phyloP scores from a whole-genome alignment of 2,329 filamentous ascomycete species.

The Trichothecium roseum region DNA sequence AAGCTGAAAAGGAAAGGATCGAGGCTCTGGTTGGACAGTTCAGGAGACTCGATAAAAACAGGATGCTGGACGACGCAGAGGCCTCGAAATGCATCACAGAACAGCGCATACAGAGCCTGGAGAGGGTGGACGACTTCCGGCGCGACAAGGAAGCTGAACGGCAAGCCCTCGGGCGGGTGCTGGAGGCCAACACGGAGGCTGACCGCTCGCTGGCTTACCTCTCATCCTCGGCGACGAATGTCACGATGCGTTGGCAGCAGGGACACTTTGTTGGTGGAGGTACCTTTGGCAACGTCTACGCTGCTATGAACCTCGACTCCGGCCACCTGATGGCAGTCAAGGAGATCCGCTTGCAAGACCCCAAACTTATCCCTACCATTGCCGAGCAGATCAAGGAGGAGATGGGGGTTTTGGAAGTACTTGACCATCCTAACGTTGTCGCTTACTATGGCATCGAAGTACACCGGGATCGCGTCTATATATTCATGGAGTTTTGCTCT shows the following conservation, averaged over 20 bases:
- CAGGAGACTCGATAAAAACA: constrained; percentile 67
- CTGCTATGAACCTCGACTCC: constrained; percentile 92
- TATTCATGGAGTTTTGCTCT: constrained; percentile 99
- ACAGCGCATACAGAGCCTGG: constrained; percentile 63
- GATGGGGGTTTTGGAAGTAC: constrained; percentile 89
- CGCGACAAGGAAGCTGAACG: constrained; percentile 75
- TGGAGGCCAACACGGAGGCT: constrained; percentile 92
- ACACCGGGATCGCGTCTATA: constrained; percentile 97
- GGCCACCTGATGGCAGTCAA: constrained; percentile 98
- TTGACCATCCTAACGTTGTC: constrained; percentile 96
- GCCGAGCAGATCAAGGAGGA: constrained; percentile 92
- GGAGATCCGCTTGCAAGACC: constrained; percentile 93
- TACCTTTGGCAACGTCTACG: constrained; percentile 95
- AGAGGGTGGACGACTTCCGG: constrained; percentile 66
- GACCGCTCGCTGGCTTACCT: constrained; percentile 90
- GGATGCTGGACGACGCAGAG: constrained; percentile 71
- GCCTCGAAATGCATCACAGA: constrained; percentile 64
- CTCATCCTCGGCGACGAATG: constrained; percentile 87
- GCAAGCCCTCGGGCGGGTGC: constrained; percentile 77
- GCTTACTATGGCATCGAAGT: constrained; percentile 98
- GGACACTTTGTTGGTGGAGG: constrained; percentile 96
- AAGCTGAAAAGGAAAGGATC: constrained; percentile 81
- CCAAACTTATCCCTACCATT: constrained; percentile 88
- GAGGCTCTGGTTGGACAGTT: constrained; percentile 71
- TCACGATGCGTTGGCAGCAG: constrained; percentile 95